A percentile compares a stretch with the other conserved stretches of the same genome.
phyloP scores from a whole-genome alignment of 805 yeast species.

The Vanderwaltozyma polyspora region DNA sequence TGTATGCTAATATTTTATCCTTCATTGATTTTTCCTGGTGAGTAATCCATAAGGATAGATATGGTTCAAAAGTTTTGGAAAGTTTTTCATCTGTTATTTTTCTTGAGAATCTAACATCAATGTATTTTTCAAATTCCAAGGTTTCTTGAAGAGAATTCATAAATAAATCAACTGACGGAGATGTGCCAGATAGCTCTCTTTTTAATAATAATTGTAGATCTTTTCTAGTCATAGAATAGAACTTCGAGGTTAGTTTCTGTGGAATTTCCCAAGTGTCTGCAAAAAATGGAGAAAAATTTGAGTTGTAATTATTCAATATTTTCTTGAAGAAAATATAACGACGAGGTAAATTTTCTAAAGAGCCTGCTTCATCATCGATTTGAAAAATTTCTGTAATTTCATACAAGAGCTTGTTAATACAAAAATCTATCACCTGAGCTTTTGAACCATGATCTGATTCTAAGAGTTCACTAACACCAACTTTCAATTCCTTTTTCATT shows the following conservation, averaged over 20 bases:
- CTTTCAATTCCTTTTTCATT: slow-evolving; percentile 26
- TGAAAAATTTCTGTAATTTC: slow-evolving; percentile 71
- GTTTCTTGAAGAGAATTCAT: slow-evolving; percentile 64
- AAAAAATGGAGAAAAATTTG: slow-evolving; percentile 43
- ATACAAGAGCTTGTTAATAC: slow-evolving; percentile 52
- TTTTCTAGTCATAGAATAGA: slow-evolving; percentile 57
- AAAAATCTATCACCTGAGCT: slow-evolving; percentile 60
- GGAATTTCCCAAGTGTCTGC: slow-evolving; percentile 66
- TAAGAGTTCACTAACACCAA: slow-evolving; percentile 61
- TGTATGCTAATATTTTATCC: slow-evolving; percentile 52
- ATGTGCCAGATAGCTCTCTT: slow-evolving; percentile 30
- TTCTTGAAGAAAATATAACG: slow-evolving; percentile 75
- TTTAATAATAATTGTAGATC: slow-evolving; percentile 50
- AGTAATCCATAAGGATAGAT: slow-evolving; percentile 71
- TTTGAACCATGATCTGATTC: slow-evolving; percentile 54
- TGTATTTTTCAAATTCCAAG: slow-evolving; percentile 68
- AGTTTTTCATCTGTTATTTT: slow-evolving; percentile 33
- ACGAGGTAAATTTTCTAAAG: slow-evolving; percentile 74
- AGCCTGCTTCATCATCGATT: slow-evolving; percentile 84
- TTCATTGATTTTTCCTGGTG: slow-evolving; percentile 64
- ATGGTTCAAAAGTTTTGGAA: slow-evolving; percentile 74
- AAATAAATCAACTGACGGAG: slow-evolving; percentile 48
- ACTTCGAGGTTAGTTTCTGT: slow-evolving; percentile 44
- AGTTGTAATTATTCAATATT: slow-evolving; percentile 47
- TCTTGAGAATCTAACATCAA: slow-evolving; percentile 52